phyloP scores from a whole-genome alignment of 768 basidiomycete species.

The Gloeopeniophorella convolvens region DNA sequence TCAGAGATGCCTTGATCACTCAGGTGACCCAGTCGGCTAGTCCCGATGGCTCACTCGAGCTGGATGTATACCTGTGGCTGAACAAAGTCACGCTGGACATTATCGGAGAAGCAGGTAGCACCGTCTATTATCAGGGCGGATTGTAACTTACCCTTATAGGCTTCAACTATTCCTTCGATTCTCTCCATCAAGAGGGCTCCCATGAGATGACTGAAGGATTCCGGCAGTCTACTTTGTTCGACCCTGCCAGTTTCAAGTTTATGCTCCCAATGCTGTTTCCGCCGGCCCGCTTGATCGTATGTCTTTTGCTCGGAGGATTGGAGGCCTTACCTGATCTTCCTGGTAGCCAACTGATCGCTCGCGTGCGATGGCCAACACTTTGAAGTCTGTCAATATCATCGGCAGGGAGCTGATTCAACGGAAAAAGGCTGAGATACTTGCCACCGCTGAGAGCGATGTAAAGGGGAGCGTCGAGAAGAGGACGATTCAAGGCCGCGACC shows the following conservation, averaged over 20 bases:
- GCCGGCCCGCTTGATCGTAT: slow-evolving; percentile 6
- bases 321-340: not conserved
- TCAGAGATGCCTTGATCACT: slow-evolving; percentile 4
- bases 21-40: not conserved
- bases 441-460: slow-evolving; percentile 22
- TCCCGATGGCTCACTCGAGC: slow-evolving; percentile 4
- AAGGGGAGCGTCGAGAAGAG: slow-evolving; percentile 30
- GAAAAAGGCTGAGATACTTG: slow-evolving; percentile 30
- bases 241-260: slow-evolving; percentile 10
- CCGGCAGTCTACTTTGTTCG: slow-evolving; percentile 2
- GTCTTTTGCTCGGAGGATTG: not conserved
- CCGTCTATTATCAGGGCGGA: not conserved
- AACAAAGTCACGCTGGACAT: slow-evolving; percentile 15
- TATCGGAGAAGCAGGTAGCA: slow-evolving; percentile 11
- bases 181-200: not conserved
- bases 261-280: slow-evolving; percentile 4
- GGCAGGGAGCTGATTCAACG: slow-evolving; percentile 27
- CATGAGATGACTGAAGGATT: slow-evolving; percentile 9
- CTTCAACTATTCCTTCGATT: slow-evolving; percentile 13
- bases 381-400: slow-evolving; percentile 22
- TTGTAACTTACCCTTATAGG: not conserved
- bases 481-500: slow-evolving; percentile 39
- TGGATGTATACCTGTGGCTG: slow-evolving; percentile 9
- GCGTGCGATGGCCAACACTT: not conserved
- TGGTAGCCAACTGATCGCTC: slow-evolving; percentile 8